Evolutionary conservation across 192 early-diverging fungal genomes (phyloP).

Genomic region (Podila epicladia): DNA sequence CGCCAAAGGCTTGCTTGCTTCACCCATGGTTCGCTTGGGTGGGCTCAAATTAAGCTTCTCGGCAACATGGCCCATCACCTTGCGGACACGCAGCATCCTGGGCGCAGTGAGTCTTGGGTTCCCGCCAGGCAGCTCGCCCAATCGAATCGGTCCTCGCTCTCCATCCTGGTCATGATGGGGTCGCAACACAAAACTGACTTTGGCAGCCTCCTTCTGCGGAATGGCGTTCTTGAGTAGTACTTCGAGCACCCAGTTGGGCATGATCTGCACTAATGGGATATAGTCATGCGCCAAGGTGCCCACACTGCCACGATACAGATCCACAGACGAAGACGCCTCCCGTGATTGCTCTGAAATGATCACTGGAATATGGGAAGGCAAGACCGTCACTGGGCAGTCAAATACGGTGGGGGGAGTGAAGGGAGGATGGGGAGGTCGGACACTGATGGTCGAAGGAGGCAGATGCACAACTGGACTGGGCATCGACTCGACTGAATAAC

Average conservation of each 20-base stretch:
- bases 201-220: conserved; percentile 77
- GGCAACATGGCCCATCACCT: conserved; percentile 84
- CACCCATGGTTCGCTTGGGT: conserved; percentile 4
- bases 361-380: conserved; percentile 75
- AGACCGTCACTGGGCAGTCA: conserved; percentile 69
- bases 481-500: conserved; percentile 3
- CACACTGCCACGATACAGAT: conserved; percentile 76
- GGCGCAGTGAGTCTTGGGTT: conserved; percentile 85
- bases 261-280: conserved; percentile 67
- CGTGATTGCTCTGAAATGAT: conserved; percentile 81
- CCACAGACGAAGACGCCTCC: conserved; percentile 76
- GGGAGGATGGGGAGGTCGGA: conserved; percentile 37
- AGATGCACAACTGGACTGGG: conserved; percentile 15
- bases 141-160: conserved; percentile 1
- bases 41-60: conserved; percentile 78
- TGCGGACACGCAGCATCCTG: conserved; percentile 87
- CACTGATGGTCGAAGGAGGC: conserved; percentile 18
- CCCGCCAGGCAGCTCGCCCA: conserved; percentile 51
- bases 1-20: neutral
- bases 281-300: conserved; percentile 58
- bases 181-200: conserved; percentile 85
- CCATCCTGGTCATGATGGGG: conserved; percentile 68
- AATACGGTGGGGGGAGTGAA: conserved; percentile 55
- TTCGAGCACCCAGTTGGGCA: conserved; percentile 90
- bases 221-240: conserved; percentile 78